Evolutionary conservation across 495 filamentous ascomycete species (phyloP), one percentile per base, ranked within the genome.

Genomic region (Poronia punctata): DNA sequence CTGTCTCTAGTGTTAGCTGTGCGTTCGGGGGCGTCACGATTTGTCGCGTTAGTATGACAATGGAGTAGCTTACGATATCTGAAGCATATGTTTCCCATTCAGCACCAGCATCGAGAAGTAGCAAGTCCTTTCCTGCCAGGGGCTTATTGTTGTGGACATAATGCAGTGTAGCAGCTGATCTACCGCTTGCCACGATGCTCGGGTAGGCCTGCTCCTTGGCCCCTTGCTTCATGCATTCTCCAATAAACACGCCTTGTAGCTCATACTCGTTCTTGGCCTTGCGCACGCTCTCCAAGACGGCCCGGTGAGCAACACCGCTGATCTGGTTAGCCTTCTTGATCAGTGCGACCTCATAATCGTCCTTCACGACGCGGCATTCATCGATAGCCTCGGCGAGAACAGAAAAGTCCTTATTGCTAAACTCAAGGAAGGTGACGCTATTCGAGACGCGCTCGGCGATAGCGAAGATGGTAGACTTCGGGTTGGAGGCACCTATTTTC

Each of bases 51-150:
- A 8, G 30, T 7, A 3, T 3, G 2, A 17, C 16, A 23, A 33
- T 8, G 8, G 24, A 16, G 16, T 10, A 18, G 48, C 65, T 52
- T 44, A 68, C 64, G 43, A 96, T 85, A 62, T 96, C 89, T 4
- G 84, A 71, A 35, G 83, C 84, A 55, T 96, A 96, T 49, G 80
- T 82, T 14, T 72, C 55, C 60, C 79, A 86, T 63, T 95, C 89
- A 19, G 70, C 76, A 15, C 86, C 89, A 7, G 89, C 89, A 62
- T 96, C 89, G 10, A 96, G 66, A 20, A 95, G 70, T 5, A 96
- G 49, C 50, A 84, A 82, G 23, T 80, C 70, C 59, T 86, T 86
- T 15, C 75, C 80, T 7, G 61, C 58, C 34, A 92, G 60, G 1
- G 76, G 62, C 48, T 75, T 72, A 48, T 89, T 66, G 54, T 96